Evolutionary conservation across 371 early-diverging fungal species (phyloP), one percentile per base, ranked within the genome.

Genomic region (Parasitella parasitica): DNA sequence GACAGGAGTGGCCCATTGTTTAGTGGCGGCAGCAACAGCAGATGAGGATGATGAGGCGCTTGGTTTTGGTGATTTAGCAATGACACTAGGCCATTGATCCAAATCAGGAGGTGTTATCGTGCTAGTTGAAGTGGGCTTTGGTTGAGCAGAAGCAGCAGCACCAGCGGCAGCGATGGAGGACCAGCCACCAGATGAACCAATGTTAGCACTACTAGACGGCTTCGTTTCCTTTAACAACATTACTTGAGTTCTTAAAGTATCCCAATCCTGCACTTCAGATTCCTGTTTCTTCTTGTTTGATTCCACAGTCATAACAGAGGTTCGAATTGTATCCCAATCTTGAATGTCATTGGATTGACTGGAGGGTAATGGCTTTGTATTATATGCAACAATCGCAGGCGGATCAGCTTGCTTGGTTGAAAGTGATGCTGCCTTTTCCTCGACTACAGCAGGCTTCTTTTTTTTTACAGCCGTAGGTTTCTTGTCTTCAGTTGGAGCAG

Each of bases 211-310:
- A 35, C n/a, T 28, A 20, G 50, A 26, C 13, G 38, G 37, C 12
- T 43, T 24, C 22, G 9, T 30, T 6, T 58, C 50, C 35, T 49
- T 37, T 16, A 22, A 43, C 39, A 39, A 52, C 24, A 54, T 37
- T 24, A 48, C 26, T 58, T 58, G 28, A 59, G 52, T 41, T 38
- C 28, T 48, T 22, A 59, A 30, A 28, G 38, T 50, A 15, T 59
- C 50, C 59, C 59, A 59, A 30, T 59, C 59, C 51, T 59, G 59
- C 4, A 52, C 52, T 16, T 48, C 58, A 39, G 15, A n/a, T 13
- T 54, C 37, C 9, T n/a, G 11, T 49, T 24, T 12, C 5, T 24
- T 49, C 13, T 5, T 49, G 16, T 49, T 49, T 12, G 26, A 13
- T 28, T 49, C 49, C 13, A 28, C 28, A 49, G 26, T 49, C 24